Evolutionary conservation across 805 yeast species (phyloP), one percentile per base, ranked within the genome.

Genomic region (Candida schatavii): DNA sequence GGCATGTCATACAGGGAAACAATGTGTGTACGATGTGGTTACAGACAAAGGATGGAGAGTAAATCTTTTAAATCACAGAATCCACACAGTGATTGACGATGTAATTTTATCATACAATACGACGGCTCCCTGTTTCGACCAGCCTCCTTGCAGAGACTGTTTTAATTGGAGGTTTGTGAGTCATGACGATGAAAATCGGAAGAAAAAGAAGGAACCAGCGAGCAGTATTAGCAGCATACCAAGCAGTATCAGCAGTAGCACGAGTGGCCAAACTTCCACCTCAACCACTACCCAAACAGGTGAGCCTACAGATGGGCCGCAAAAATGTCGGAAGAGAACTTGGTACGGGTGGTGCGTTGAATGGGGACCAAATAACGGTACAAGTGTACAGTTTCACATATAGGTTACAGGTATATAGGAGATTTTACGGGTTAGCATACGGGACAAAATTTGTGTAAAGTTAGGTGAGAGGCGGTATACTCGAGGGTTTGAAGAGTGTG

Each of bases 31-130:
- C 64, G 98, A 93, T 55, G 90, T 85, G 9, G 96, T 90, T 10
- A 74, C 76, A 3, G 98, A 93, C 51, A 68, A 76, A 48, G 97
- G 97, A 2, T 91, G 97, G 97, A 83, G 80, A 55, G 90, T 90
- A 13, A 88, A 84, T 52, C 66, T 93, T 61, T 71, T 86, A 47
- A 88, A 91, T 61, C 99, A 93, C 62, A 72, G 97, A 34, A 88
- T 93, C 40, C 93, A 86, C 53, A 85, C 89, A 0, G 96, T 93
- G 2, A 88, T 93, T 39, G 96, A 88, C 58, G 85, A 85, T 13
- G 77, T 93, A 5, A 68, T 93, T 11, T 58, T 72, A 53, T 74
- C 66, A 2, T 89, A 90, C 60, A 88, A 91, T 49, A 78, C 73
- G 33, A 85, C 95, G 0, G 90, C 98, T 0, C 57, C 59, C 26